Percentiles rank a stretch among this genome's conserved stretches.
These are phyloP conservation scores for Phenoliferia sp. DNA, from an alignment of 1,284 basidiomycete species.

Conservation along the genomic window DNA sequence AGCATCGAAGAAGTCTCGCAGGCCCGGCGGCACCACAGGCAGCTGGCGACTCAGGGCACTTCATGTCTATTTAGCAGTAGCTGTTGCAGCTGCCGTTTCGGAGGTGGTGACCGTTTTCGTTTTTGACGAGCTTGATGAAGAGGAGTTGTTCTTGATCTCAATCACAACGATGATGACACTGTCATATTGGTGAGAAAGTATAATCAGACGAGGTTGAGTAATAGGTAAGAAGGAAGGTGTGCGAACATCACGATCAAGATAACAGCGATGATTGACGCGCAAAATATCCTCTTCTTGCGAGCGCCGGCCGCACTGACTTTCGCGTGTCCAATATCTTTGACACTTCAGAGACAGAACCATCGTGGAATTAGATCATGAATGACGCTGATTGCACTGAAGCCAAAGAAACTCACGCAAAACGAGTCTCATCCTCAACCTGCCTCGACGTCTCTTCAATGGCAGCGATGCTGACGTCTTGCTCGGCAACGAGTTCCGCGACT, in stretches of 20 bases:
- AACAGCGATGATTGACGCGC: constrained; percentile 6
- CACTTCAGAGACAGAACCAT: neutral
- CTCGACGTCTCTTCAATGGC: constrained; percentile 3
- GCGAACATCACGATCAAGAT: neutral
- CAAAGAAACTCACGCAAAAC: neutral
- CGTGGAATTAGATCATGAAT: neutral
- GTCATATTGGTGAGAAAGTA: neutral
- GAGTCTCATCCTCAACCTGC: neutral
- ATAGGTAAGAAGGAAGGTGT: neutral
- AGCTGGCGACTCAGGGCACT: no score
- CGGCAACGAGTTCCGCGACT: constrained; percentile 21
- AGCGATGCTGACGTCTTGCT: constrained; percentile 10
- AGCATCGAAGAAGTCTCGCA: no score
- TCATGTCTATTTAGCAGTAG: no score
- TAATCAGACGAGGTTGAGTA: neutral
- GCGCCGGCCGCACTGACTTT: constrained; percentile 8
- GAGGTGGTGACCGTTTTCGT: neutral
- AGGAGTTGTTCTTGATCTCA: neutral
- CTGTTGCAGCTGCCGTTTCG: neutral
- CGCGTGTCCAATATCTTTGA: constrained; percentile 3
- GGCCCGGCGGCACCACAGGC: no score
- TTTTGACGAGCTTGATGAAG: neutral
- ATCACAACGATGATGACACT: constrained; percentile 9
- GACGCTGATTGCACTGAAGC: neutral
- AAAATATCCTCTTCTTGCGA: constrained; percentile 24